These are phyloP conservation scores for Candida freyschussii DNA, from an alignment of 1,139 yeast genomes.

Conservation along the genomic window DNA sequence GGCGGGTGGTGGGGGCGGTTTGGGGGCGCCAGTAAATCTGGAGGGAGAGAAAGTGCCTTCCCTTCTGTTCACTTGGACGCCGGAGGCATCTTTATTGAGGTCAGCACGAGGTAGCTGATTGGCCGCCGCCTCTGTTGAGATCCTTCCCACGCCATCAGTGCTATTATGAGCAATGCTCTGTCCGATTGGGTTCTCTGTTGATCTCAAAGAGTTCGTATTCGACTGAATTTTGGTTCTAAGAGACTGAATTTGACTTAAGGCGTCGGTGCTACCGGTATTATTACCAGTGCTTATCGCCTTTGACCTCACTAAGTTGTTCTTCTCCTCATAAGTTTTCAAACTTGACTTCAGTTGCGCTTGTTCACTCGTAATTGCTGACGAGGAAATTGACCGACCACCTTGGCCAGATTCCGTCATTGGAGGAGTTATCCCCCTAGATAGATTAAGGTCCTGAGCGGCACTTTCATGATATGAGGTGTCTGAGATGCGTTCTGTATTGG, in stretches of 20 bases:
- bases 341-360: slow-evolving; percentile 16
- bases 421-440: too few relatives aligned
- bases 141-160: neutral
- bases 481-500: too few relatives aligned
- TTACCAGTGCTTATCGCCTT: slow-evolving; percentile 9
- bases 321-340: slow-evolving; percentile 8
- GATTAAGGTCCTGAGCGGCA: too few relatives aligned
- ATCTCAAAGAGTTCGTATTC: neutral
- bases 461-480: too few relatives aligned
- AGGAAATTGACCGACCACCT: too few relatives aligned
- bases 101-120: slow-evolving; percentile 1
- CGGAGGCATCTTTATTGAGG: too few relatives aligned
- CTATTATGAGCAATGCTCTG: neutral
- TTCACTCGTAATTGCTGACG: slow-evolving; percentile 15
- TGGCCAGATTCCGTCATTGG: too few relatives aligned
- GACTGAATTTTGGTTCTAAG: slow-evolving; percentile 10
- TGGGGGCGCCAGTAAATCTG: slow-evolving; percentile 1
- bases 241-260: slow-evolving; percentile 14
- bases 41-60: slow-evolving; percentile 6
- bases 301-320: slow-evolving; percentile 8
- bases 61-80: too few relatives aligned
- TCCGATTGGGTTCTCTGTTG: neutral
- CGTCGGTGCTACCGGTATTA: slow-evolving; percentile 11
- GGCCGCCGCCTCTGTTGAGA: neutral
- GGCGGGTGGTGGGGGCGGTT: neutral